Evolutionary conservation across 371 early-diverging fungal species (phyloP).

Genomic region (Rhizopus sp.): DNA sequence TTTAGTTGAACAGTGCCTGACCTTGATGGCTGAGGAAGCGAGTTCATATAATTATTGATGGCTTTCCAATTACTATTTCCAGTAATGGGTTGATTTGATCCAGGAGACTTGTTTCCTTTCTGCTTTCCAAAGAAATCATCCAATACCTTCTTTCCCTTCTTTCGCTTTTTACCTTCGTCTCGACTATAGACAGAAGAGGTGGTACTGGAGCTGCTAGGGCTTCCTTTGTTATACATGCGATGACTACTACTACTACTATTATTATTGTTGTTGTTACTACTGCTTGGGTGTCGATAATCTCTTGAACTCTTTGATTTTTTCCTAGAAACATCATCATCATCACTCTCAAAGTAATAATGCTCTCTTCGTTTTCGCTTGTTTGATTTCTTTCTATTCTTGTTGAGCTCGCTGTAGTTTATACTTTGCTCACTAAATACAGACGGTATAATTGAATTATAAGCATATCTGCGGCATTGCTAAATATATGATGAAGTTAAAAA

Average conservation of each 20-base stretch:
- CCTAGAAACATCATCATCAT: too few species aligned
- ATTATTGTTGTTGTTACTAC: not conserved
- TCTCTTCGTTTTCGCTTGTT: not conserved
- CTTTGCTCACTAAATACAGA: conserved; percentile 19
- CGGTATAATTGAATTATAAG: conserved; percentile 3
- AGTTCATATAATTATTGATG: conserved; percentile 6
- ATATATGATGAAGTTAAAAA: not conserved
- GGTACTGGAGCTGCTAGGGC: too few species aligned
- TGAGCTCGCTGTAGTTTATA: conserved; percentile 6
- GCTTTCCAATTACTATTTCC: conserved; percentile 31
- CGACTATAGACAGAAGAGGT: not conserved
- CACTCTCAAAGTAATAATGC: not conserved
- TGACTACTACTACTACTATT: not conserved
- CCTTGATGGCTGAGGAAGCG: conserved; percentile 27
- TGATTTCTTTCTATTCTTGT: not conserved
- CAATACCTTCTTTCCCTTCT: conserved; percentile 1
- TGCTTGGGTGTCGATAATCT: conserved; percentile 1
- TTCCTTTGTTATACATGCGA: not conserved
- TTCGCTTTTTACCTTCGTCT: not conserved
- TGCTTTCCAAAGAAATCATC: conserved; percentile 8
- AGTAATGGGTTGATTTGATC: not conserved
- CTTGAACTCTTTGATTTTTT: conserved; percentile 3
- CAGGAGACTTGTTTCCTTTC: not conserved
- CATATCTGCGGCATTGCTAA: conserved; percentile 2
- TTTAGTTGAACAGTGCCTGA: conserved; percentile 18